Percentiles rank a stretch among this genome's conserved stretches.
phyloP scores from a whole-genome alignment of 176 grass and related monocot species.

The Aegilops tauschii region DNA sequence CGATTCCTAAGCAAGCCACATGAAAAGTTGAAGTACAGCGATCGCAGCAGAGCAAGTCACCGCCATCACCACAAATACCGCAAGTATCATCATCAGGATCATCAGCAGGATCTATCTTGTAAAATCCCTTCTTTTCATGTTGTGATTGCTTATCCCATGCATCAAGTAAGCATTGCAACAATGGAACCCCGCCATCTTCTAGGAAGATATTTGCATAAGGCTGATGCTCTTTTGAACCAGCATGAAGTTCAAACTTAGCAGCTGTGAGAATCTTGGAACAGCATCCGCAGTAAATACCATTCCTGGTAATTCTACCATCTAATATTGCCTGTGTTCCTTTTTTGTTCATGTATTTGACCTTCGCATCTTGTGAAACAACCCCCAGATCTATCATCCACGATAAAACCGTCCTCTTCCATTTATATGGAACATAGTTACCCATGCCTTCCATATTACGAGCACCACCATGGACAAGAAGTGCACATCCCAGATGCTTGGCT shows the following conservation, averaged over 20 bases:
- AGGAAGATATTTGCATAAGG: slow-evolving; percentile 71
- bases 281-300: slow-evolving; percentile 88
- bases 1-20: slow-evolving; percentile 75
- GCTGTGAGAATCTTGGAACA: slow-evolving; percentile 78
- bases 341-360: slow-evolving; percentile 83
- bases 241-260: slow-evolving; percentile 94
- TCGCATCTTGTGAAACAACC: slow-evolving; percentile 57
- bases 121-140: slow-evolving; percentile 71
- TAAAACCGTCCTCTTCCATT: slow-evolving; percentile 76
- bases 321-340: slow-evolving; percentile 55
- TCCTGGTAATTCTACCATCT: slow-evolving; percentile 74
- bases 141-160: slow-evolving; percentile 77
- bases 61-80: slow-evolving; percentile 90
- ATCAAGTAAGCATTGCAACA: slow-evolving; percentile 73
- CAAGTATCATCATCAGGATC: slow-evolving; percentile 80
- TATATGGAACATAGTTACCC: slow-evolving; percentile 66
- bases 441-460: slow-evolving; percentile 37
- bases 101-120: slow-evolving; percentile 55
- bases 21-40: slow-evolving; percentile 89
- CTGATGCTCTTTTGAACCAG: slow-evolving; percentile 76
- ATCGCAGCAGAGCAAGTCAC: slow-evolving; percentile 88
- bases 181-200: slow-evolving; percentile 46
- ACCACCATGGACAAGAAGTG: slow-evolving; percentile 46
- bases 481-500: slow-evolving; percentile 39
- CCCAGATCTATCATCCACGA: slow-evolving; percentile 96